Evolutionary conservation across 2,329 filamentous ascomycete species (phyloP), one percentile per base, ranked within the genome.

Genomic region (Talaromyces sp.): DNA sequence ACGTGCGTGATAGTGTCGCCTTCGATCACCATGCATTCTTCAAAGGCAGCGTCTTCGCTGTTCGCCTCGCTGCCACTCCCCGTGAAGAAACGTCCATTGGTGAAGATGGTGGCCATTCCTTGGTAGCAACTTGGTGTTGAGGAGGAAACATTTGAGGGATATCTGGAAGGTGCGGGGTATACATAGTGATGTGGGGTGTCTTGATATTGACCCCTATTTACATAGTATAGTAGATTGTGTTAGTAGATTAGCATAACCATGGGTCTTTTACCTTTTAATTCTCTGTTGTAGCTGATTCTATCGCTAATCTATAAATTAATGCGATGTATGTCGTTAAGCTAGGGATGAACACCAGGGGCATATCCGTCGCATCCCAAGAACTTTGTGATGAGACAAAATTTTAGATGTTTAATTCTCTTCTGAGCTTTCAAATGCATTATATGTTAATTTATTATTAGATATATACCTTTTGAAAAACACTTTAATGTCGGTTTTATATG

Each of bases 1-100:
- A 82, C 71, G 63, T 79, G 75, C 8, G 66, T 64, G 55, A 82
- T 81, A 18, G 67, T 73, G 36, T 74, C 78, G 59, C 75, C 69
- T 12, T 74, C 65, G 18, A 81, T 68, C 14, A 81, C 68, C 70
- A 82, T 75, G 51, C 62, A 63, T 9, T 70, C 66, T 9, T 75
- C 65, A 6, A 68, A 68, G 56, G 73, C 75, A 2, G 68, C 57
- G 42, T 66, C 63, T 6, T 57, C 34, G 33, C n/a, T 40, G 2
- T 63, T 36, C 10, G 44, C n/a, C 14, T 51, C 50, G 12, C 56
- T 33, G 12, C 59, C 59, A 10, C 44, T 42, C 42, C 62, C 69
- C 7, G 68, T 66, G 60, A 76, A 75, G 54, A 78, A 66, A 23
- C 71, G 72, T 16, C 70, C 75, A 61, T 76, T 75, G 23, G 65